Percentiles rank a stretch among this genome's conserved stretches.
Evolutionary conservation across 2,329 filamentous ascomycete species (phyloP).

Genomic region (Fusarium nodosum): DNA sequence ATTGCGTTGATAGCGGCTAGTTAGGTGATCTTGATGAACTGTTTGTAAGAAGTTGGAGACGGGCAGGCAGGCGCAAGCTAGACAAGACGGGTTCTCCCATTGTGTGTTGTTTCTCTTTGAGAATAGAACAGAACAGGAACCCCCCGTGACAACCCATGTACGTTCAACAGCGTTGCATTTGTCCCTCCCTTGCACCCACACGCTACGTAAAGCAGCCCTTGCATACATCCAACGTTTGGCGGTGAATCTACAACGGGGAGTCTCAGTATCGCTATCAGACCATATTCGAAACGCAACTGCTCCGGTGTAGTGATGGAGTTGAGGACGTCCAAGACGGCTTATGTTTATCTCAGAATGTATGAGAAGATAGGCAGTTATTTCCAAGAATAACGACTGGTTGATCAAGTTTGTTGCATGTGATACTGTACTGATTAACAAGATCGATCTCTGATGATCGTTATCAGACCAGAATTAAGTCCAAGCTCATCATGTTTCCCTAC

Average conservation of each 20-base stretch:
- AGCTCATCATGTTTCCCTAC: constrained; percentile 40
- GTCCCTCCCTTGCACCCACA: constrained; percentile 42
- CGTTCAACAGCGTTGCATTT: constrained; percentile 30
- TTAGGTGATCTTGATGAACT: constrained; percentile 1
- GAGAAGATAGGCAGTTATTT: constrained; percentile 6
- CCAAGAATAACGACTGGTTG: constrained; percentile 6
- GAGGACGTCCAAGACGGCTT: constrained; percentile 26
- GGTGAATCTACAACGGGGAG: constrained; percentile 46
- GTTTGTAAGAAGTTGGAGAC: not conserved
- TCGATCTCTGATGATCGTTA: constrained; percentile 37
- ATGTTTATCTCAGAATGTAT: constrained; percentile 26
- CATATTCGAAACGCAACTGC: constrained; percentile 36
- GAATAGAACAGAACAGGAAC: not conserved
- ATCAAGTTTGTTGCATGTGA: constrained; percentile 35
- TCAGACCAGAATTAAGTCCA: constrained; percentile 44
- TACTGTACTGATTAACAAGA: constrained; percentile 15
- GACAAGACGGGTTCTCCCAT: not conserved
- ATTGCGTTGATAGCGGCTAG: constrained; percentile 9
- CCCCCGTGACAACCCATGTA: constrained; percentile 30
- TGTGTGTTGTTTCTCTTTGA: not conserved
- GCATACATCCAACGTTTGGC: constrained; percentile 36
- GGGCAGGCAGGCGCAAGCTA: not conserved
- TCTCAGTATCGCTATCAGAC: constrained; percentile 25
- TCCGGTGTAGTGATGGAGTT: constrained; percentile 18
- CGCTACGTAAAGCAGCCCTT: constrained; percentile 34